Conservation (phyloP, 2,329 filamentous ascomycete genomes). For the Aquanectria penicillioides region DNA sequence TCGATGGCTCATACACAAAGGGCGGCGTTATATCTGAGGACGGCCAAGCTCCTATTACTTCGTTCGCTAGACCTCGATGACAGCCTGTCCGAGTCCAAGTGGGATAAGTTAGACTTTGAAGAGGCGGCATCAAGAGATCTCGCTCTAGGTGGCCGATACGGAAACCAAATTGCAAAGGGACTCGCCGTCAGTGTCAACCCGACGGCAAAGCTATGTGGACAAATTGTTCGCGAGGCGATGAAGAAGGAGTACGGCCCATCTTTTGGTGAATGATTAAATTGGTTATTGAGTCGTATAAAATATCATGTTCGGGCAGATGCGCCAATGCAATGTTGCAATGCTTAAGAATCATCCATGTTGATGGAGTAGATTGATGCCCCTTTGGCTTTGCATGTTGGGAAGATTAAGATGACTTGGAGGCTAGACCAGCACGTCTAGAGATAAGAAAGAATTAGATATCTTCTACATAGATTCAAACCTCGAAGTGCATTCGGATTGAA, state of each 20-base stretch:
- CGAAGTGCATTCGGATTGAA: background rate
- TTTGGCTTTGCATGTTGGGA: background rate
- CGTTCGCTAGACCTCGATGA: slow-evolving; percentile 52
- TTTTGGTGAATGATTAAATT: slow-evolving; percentile 49
- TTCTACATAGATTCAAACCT: background rate
- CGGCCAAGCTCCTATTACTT: slow-evolving; percentile 59
- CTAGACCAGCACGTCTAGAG: slow-evolving; percentile 46
- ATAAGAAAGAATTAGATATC: slow-evolving; percentile 12
- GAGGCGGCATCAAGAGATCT: slow-evolving; percentile 71
- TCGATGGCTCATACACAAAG: slow-evolving; percentile 78
- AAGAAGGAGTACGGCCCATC: slow-evolving; percentile 72
- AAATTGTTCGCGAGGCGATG: slow-evolving; percentile 76
- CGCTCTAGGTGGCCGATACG: slow-evolving; percentile 71
- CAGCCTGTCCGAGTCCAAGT: slow-evolving; percentile 56
- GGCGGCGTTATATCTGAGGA: slow-evolving; percentile 70
- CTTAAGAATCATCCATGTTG: background rate
- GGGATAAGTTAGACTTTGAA: slow-evolving; percentile 67
- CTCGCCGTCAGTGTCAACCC: slow-evolving; percentile 74
- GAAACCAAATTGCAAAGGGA: slow-evolving; percentile 72
- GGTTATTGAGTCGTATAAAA: slow-evolving; percentile 20
- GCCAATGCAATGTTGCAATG: background rate
- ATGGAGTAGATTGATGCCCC: background rate
- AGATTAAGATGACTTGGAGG: slow-evolving; percentile 34
- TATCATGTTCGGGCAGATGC: slow-evolving; percentile 5
- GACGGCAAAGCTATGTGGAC: slow-evolving; percentile 74